Evolutionary conservation across 140 eudicot species (phyloP), one percentile per base, ranked within the genome.

Genomic region (Anethum foeniculum): DNA sequence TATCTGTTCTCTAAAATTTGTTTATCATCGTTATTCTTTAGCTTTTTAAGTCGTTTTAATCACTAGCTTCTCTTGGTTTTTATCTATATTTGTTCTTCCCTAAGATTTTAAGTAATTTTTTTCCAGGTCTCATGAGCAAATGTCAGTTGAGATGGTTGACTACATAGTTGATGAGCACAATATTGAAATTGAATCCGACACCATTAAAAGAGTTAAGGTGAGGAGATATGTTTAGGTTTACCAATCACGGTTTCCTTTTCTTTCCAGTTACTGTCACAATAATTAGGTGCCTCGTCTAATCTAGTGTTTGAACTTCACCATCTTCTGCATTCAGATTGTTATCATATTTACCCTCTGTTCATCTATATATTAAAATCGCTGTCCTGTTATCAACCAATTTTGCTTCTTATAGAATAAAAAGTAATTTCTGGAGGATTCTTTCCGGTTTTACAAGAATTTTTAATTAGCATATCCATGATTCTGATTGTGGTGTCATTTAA

Each of bases 101-200:
- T 81, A 30, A 44, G 16, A 44, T 28, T 18, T 75, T 19, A 32
- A 43, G 16, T 60, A 47, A 21, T n/a, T 60, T 80, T 27, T 47
- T 76, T 76, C 41, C 48, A 89, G 92, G 92, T 89, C 90, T 64
- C 92, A 89, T 79, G 92, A 89, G 80, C 87, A 82, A 38, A 89
- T 89, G 92, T 89, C 92, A 3, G 86, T 84, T 68, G 80, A 82
- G 41, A 84, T 89, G 92, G 79, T 89, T 83, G 92, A 89, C 78
- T 65, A 86, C 67, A 89, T 89, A 60, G 87, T 89, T 77, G 92
- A 89, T 78, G 86, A 82, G 79, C 92, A 86, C 76, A 85, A 85
- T 79, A 89, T 89, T 80, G 92, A 86, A 15, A 86, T 89, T 48
- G 90, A 84, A 41, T 51, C 77, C 65, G 88, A 81, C 71, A 80